Conservation (phyloP, 805 yeast species). For the Schwanniomyces vanrijiae region DNA sequence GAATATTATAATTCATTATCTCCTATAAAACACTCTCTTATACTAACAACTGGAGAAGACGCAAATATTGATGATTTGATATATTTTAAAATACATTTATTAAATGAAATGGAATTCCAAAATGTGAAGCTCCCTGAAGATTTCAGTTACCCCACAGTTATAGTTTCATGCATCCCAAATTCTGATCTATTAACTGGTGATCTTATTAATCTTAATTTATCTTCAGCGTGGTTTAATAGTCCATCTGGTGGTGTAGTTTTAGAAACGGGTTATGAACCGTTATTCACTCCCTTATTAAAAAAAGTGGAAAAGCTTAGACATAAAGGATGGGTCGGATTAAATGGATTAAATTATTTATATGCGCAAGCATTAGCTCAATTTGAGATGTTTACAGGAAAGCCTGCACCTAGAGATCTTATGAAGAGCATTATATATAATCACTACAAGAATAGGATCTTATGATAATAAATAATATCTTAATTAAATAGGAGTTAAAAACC, state of each 20-base stretch:
- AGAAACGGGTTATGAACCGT: slow-evolving; percentile 12
- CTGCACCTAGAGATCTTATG: slow-evolving; percentile 14
- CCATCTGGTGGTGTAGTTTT: slow-evolving; percentile 15
- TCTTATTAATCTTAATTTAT: slow-evolving; percentile 5
- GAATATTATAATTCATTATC: slow-evolving; percentile 8
- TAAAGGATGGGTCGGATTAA: slow-evolving; percentile 13
- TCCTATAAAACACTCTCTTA: slow-evolving; percentile 4
- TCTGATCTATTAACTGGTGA: slow-evolving; percentile 6
- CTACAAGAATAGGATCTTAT: background rate
- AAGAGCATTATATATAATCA: slow-evolving; percentile 3
- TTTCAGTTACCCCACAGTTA: slow-evolving; percentile 8
- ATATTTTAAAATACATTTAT: slow-evolving; percentile 1
- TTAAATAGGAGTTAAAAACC: no score
- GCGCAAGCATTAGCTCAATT: slow-evolving; percentile 14
- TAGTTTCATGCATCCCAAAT: slow-evolving; percentile 11
- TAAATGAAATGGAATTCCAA: background rate
- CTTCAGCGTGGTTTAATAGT: slow-evolving; percentile 12
- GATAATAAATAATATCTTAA: background rate
- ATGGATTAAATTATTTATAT: slow-evolving; percentile 15
- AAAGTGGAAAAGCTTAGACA: slow-evolving; percentile 4
- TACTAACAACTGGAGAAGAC: slow-evolving; percentile 1
- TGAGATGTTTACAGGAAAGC: slow-evolving; percentile 15
- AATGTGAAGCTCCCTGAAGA: slow-evolving; percentile 1
- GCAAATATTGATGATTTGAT: slow-evolving; percentile 2
- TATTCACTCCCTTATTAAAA: slow-evolving; percentile 8